These are phyloP conservation scores for Penicillium parvum DNA, from an alignment of 495 filamentous ascomycete genomes.

Conservation along the genomic window DNA sequence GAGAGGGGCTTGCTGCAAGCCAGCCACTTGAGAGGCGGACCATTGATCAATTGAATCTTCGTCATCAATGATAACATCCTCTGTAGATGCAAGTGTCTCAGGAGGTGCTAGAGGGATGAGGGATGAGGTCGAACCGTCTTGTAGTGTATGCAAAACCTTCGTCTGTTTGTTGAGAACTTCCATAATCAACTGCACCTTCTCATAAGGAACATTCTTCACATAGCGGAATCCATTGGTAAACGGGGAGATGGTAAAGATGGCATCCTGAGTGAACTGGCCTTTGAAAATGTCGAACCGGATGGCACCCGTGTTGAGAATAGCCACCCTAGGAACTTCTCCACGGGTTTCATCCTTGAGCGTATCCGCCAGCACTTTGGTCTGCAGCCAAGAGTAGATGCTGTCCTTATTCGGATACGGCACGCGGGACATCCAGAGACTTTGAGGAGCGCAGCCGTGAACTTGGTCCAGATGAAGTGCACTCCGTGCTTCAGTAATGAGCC, in stretches of 20 bases:
- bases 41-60: neutral
- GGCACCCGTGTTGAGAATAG: constrained; percentile 81
- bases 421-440: constrained; percentile 74
- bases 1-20: constrained; percentile 24
- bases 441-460: constrained; percentile 76
- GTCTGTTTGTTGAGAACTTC: constrained; percentile 69
- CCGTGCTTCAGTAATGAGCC: constrained; percentile 65
- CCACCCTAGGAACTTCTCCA: constrained; percentile 54
- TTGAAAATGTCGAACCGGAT: constrained; percentile 95
- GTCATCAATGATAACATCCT: constrained; percentile 9
- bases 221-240: constrained; percentile 79
- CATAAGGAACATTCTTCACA: constrained; percentile 74
- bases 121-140: constrained; percentile 11
- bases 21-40: neutral
- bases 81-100: constrained; percentile 29
- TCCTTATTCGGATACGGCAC: constrained; percentile 61
- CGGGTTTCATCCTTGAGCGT: constrained; percentile 49
- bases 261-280: constrained; percentile 82
- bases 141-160: constrained; percentile 42
- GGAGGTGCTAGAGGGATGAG: constrained; percentile 31
- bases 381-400: constrained; percentile 80
- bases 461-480: constrained; percentile 66
- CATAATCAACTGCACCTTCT: constrained; percentile 64
- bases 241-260: constrained; percentile 78
- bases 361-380: constrained; percentile 65